Conservation (phyloP, 345 rosid species). For the Cochlearia excelsa region DNA sequence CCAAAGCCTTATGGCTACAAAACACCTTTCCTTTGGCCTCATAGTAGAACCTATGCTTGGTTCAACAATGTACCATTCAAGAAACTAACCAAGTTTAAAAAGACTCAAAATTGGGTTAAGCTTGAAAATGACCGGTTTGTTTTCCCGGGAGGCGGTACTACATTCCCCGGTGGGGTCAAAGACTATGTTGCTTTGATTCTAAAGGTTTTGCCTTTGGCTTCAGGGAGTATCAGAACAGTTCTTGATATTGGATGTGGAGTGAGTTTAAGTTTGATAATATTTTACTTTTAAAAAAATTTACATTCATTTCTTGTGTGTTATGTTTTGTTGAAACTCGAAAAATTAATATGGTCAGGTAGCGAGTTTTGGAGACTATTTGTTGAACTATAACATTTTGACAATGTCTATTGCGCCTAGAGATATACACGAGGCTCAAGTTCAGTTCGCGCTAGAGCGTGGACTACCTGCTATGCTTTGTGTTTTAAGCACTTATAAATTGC, state of each 20-base stretch:
- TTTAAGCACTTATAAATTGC: constrained; percentile 52
- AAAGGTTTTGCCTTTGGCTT: constrained; percentile 46
- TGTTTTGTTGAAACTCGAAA: no score
- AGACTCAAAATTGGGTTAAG: constrained; percentile 64
- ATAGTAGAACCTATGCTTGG: constrained; percentile 54
- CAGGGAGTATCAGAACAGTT: constrained; percentile 57
- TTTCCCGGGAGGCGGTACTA: constrained; percentile 77
- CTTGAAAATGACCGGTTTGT: constrained; percentile 46
- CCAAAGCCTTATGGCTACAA: constrained; percentile 57
- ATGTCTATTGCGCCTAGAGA: constrained; percentile 83
- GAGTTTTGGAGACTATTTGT: constrained; percentile 60
- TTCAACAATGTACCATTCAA: constrained; percentile 60
- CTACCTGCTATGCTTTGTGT: constrained; percentile 69
- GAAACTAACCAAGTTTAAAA: constrained; percentile 45
- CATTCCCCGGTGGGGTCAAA: constrained; percentile 58
- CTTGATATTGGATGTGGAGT: constrained; percentile 78
- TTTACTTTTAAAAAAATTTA: no score
- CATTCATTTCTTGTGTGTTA: no score
- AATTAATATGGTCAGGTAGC: constrained; percentile 49
- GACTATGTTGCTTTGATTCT: constrained; percentile 53
- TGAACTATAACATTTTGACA: constrained; percentile 54
- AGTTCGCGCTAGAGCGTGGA: constrained; percentile 71
- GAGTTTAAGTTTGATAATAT: constrained; percentile 16
- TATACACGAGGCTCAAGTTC: constrained; percentile 72
- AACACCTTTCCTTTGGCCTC: constrained; percentile 60